Evolutionary conservation across 2,329 filamentous ascomycete genomes (phyloP).

Genomic region (Fusarium sp.): DNA sequence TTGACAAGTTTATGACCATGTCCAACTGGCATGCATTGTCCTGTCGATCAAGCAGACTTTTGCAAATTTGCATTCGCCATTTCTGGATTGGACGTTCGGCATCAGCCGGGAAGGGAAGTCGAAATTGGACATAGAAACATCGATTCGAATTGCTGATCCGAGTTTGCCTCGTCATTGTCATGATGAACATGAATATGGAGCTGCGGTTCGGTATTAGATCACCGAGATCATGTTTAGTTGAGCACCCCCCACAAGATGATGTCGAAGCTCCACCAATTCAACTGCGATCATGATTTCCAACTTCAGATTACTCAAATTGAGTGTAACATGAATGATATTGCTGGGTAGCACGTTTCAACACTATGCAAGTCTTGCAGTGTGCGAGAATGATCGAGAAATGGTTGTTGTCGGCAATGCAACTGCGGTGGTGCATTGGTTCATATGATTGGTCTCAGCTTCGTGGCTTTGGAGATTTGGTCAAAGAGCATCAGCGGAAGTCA

Average conservation of each 20-base stretch:
- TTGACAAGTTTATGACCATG: background rate
- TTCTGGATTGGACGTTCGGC: background rate
- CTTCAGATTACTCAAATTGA: background rate
- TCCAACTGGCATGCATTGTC: background rate
- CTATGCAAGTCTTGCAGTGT: slow-evolving; percentile 11
- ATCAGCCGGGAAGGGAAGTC: background rate
- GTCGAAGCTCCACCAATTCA: slow-evolving; percentile 29
- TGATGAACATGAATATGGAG: slow-evolving; percentile 14
- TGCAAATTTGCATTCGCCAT: background rate
- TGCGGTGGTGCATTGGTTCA: slow-evolving; percentile 20
- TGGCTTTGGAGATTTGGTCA: slow-evolving; percentile 14
- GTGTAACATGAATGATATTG: slow-evolving; percentile 10
- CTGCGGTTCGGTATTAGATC: slow-evolving; percentile 34
- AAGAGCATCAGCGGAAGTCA: slow-evolving; percentile 15
- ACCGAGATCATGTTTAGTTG: slow-evolving; percentile 28
- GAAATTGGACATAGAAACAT: background rate
- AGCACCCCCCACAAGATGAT: slow-evolving; percentile 29
- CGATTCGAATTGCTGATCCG: slow-evolving; percentile 29
- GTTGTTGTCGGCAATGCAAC: slow-evolving; percentile 29
- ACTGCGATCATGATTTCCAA: slow-evolving; percentile 34
- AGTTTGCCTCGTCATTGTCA: slow-evolving; percentile 21
- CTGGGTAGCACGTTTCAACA: slow-evolving; percentile 14
- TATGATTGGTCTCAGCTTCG: slow-evolving; percentile 19
- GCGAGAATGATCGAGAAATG: slow-evolving; percentile 31
- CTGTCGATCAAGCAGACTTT: background rate